These are phyloP conservation scores for Verticillium zaregamsianum DNA, from an alignment of 2,329 filamentous ascomycete genomes.

Conservation along the genomic window DNA sequence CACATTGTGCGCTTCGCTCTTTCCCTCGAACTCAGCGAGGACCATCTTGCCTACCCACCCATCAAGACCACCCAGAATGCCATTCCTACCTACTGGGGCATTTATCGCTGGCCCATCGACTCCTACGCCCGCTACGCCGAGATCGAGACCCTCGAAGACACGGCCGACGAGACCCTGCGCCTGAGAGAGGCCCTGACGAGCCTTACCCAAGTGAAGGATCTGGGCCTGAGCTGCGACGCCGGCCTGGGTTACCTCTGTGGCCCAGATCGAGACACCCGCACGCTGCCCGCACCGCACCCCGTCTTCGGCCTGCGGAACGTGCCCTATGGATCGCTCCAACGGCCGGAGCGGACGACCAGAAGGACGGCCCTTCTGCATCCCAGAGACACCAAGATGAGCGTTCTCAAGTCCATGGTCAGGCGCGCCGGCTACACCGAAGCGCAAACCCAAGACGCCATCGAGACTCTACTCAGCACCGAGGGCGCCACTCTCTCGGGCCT, in stretches of 20 bases:
- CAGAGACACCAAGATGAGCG: slow-evolving; percentile 22
- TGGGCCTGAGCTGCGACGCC: slow-evolving; percentile 64
- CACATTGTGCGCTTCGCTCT: slow-evolving; percentile 62
- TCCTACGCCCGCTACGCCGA: slow-evolving; percentile 56
- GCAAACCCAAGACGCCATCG: slow-evolving; percentile 27
- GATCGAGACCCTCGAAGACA: slow-evolving; percentile 56
- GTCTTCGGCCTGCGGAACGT: slow-evolving; percentile 24
- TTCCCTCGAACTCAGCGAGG: slow-evolving; percentile 63
- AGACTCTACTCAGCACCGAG: slow-evolving; percentile 30
- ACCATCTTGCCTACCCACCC: slow-evolving; percentile 43
- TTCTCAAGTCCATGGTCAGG: slow-evolving; percentile 31
- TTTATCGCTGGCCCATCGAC: slow-evolving; percentile 59
- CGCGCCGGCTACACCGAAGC: slow-evolving; percentile 28
- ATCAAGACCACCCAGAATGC: slow-evolving; percentile 51
- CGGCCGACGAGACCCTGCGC: slow-evolving; percentile 57
- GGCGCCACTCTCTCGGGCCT: slow-evolving; percentile 21
- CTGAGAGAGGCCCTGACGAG: slow-evolving; percentile 59
- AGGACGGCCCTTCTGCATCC: slow-evolving; percentile 13
- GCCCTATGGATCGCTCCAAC: slow-evolving; percentile 10
- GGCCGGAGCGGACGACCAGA: not conserved
- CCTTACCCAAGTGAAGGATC: slow-evolving; percentile 51
- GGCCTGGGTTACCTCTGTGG: slow-evolving; percentile 65
- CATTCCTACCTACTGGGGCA: slow-evolving; percentile 57
- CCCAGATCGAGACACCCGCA: slow-evolving; percentile 49
- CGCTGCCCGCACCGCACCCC: slow-evolving; percentile 29